Evolutionary conservation across 495 filamentous ascomycete genomes (phyloP).

Genomic region (Tuber melanosporum): DNA sequence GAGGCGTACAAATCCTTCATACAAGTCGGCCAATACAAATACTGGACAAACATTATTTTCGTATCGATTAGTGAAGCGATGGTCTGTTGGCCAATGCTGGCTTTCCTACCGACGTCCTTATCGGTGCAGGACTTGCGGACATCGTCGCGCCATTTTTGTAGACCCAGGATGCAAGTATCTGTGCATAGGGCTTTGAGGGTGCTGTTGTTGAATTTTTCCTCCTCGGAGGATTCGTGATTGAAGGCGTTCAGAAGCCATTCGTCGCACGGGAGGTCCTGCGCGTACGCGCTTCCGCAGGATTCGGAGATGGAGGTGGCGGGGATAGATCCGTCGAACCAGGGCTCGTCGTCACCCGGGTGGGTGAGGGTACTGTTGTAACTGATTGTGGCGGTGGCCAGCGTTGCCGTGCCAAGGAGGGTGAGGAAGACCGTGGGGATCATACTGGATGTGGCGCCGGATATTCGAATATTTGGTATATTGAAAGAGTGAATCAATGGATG

Average conservation of each 20-base stretch:
- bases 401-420: constrained; percentile 8
- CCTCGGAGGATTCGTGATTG: neutral
- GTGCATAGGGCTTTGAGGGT: constrained; percentile 14
- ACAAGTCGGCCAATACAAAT: constrained; percentile 20
- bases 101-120: neutral
- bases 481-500: constrained; percentile 8
- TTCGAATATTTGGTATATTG: neutral
- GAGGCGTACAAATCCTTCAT: constrained; percentile 8
- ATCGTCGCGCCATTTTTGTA: constrained; percentile 8
- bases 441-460: neutral
- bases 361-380: constrained; percentile 11
- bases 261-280: constrained; percentile 7
- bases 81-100: neutral
- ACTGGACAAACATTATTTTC: neutral
- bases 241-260: constrained; percentile 10
- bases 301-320: constrained; percentile 4
- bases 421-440: neutral
- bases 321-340: constrained; percentile 4
- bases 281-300: constrained; percentile 6
- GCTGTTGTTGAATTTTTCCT: neutral
- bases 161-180: neutral
- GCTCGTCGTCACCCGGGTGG: neutral
- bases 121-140: constrained; percentile 1
- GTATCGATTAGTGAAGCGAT: neutral
- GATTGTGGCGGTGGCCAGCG: constrained; percentile 11